Conservation (phyloP, 805 yeast genomes). For the Ogataea methanolica region DNA sequence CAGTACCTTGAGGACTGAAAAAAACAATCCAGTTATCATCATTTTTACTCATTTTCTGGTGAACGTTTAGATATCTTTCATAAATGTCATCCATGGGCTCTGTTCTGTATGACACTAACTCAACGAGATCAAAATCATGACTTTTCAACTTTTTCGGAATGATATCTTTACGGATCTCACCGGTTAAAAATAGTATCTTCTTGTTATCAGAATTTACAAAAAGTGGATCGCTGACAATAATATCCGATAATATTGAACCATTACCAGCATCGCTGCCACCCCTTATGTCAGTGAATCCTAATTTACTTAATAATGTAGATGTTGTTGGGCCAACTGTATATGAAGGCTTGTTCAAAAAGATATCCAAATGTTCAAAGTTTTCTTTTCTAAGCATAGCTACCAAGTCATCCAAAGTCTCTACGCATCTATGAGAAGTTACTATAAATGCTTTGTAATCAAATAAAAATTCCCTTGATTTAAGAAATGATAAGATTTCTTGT, state of each 20-base stretch:
- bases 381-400: constrained; percentile 27
- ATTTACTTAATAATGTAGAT: constrained; percentile 43
- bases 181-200: constrained; percentile 70
- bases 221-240: constrained; percentile 41
- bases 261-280: constrained; percentile 82
- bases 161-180: constrained; percentile 76
- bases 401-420: constrained; percentile 61
- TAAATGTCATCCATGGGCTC: constrained; percentile 43
- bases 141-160: constrained; percentile 58
- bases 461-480: constrained; percentile 41
- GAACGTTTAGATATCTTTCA: constrained; percentile 16
- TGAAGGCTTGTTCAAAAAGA: constrained; percentile 46
- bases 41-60: constrained; percentile 24
- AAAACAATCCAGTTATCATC: constrained; percentile 66
- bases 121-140: constrained; percentile 44
- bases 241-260: constrained; percentile 64
- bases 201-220: constrained; percentile 17
- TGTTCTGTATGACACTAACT: constrained; percentile 69
- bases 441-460: constrained; percentile 48
- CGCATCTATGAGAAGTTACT: constrained; percentile 89
- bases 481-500: constrained; percentile 36
- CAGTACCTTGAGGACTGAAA: constrained; percentile 89
- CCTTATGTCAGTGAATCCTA: constrained; percentile 64
- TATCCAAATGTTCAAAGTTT: constrained; percentile 11
- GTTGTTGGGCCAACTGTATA: constrained; percentile 96